A percentile compares a stretch with the other conserved stretches of the same genome.
Evolutionary conservation across 345 rosid genomes (phyloP).

Genomic region (Acer saccharum): DNA sequence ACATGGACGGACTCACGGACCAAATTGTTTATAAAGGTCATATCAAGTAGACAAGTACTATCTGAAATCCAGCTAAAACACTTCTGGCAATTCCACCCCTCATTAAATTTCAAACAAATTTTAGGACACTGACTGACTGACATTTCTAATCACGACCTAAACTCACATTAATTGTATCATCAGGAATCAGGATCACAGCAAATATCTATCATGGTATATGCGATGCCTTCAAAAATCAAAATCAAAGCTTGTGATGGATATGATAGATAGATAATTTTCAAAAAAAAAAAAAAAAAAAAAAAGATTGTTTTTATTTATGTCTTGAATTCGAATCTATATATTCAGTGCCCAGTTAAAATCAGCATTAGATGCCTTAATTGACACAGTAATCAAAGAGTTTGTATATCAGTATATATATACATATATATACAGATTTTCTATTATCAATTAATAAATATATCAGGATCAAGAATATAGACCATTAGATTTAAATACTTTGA

Average conservation of each 20-base stretch:
- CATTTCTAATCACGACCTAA: slow-evolving; percentile 17
- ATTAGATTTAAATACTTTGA: too few species aligned
- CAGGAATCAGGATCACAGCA: neutral
- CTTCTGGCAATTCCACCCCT: slow-evolving; percentile 24
- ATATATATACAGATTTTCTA: too few species aligned
- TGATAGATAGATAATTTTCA: too few species aligned
- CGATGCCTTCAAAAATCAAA: neutral
- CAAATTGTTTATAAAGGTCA: slow-evolving; percentile 23
- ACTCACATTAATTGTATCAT: neutral
- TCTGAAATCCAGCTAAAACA: slow-evolving; percentile 30
- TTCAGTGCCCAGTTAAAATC: neutral
- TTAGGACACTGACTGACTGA: neutral
- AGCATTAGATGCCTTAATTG: neutral
- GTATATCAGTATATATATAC: too few species aligned
- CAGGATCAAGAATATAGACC: too few species aligned
- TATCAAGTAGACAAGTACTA: slow-evolving; percentile 2
- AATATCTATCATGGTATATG: too few species aligned
- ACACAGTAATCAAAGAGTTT: too few species aligned
- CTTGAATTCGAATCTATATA: neutral
- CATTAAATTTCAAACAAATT: neutral
- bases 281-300: too few species aligned
- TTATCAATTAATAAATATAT: too few species aligned
- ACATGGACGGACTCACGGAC: neutral
- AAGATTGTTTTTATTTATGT: neutral
- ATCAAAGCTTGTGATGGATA: too few species aligned